Base-by-base conservation (phyloP, 2,329 filamentous ascomycete species). In the Chaetomium sp. region DNA sequence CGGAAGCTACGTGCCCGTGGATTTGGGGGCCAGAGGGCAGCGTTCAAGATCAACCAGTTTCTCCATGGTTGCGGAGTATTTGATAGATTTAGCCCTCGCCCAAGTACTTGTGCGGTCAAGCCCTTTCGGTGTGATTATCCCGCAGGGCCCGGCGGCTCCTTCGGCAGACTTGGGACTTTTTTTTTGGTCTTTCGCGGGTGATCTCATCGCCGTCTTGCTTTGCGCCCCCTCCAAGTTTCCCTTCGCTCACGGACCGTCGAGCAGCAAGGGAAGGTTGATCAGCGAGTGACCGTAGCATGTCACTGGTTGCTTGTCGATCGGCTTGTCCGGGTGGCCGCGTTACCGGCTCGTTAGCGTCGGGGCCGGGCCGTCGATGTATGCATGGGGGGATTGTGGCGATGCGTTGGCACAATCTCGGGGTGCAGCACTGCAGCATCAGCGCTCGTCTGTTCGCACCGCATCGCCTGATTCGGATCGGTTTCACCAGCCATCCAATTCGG, bases 391-490 rank as follows among this genome's bases (percentile, higher is more conserved):
- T 27, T 27, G 3, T 45, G 35, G 37, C 27, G 53, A 55, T 52
- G 54, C 37, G 45, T 35, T 52, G 49, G 44, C 54, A 56, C 27
- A 19, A 35, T 32, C 32, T 19, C 40, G 7, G n/a, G n/a, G 11
- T 6, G 10, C 41, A 6, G 27, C 12, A 38, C 36, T 8, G 36
- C 36, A 38, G 36, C 36, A 38, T 8, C 36, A 8, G 8, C 32
- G 14, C 43, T 32, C 43, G n/a, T 40, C 36, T 14, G n/a, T 35
- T 53, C 34, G 36, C 40, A n/a, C 50, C 41, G 53, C 54, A 43
- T 33, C 52, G 57, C 50, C 54, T 56, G 53, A 59, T 54, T 40
- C 50, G 27, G 42, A 47, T 44, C 9, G 12, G 58, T 49, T 60
- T 60, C 55, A 27, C 19, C 19, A 55, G 43, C 54, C 45, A 51